Evolutionary conservation across 2,329 filamentous ascomycete genomes (phyloP).

Genomic region (Colletotrichum melonis): DNA sequence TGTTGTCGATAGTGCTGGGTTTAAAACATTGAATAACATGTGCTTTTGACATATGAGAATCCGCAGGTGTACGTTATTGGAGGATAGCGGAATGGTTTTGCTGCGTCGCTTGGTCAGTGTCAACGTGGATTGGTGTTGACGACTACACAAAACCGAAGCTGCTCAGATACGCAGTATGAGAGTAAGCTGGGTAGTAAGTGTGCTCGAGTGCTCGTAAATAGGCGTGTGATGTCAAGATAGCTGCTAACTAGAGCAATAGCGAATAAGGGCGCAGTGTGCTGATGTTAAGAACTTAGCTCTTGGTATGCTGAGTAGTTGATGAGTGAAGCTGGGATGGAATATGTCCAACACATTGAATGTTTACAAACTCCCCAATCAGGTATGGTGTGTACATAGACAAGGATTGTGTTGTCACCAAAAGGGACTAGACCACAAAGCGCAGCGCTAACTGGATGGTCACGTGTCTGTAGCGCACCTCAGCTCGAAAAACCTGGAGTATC

Average conservation of each 20-base stretch:
- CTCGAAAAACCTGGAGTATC: neutral
- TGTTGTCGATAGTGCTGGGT: neutral
- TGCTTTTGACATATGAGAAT: no score
- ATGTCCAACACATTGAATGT: neutral
- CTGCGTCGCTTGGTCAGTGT: neutral
- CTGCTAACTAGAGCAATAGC: neutral
- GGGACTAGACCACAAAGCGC: neutral
- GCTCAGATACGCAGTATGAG: neutral
- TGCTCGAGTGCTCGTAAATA: neutral
- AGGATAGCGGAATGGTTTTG: neutral
- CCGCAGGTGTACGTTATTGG: neutral
- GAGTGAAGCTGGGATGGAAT: neutral
- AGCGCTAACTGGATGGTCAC: neutral
- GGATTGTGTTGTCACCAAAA: neutral
- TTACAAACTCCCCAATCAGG: conserved; percentile 23
- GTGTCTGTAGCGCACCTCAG: neutral
- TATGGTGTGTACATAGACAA: neutral
- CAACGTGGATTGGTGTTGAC: neutral
- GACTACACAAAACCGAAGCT: neutral
- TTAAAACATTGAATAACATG: neutral
- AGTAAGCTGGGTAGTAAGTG: neutral
- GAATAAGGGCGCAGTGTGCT: neutral
- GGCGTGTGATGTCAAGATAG: neutral
- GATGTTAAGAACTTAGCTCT: neutral
- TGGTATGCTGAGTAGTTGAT: neutral